Conservation (phyloP, 2,329 filamentous ascomycete genomes). For the Claviceps purpurea region DNA sequence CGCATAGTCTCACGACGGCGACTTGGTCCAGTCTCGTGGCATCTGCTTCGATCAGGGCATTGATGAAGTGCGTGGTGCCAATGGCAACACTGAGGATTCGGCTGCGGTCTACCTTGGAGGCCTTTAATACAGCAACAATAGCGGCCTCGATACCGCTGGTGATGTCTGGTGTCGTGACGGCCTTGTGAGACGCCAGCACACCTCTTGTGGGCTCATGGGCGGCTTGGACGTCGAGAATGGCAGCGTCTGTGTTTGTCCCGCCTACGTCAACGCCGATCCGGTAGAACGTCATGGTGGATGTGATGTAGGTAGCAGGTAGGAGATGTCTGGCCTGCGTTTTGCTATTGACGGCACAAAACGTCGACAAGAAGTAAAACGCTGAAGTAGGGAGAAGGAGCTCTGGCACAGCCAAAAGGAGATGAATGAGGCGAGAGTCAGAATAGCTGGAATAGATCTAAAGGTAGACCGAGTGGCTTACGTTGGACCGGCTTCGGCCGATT, state of each 20-base stretch:
- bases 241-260: conserved; percentile 30
- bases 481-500: too few relatives aligned
- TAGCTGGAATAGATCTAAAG: too few relatives aligned
- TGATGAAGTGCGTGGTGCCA: conserved; percentile 37
- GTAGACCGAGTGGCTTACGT: too few relatives aligned
- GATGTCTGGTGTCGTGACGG: conserved; percentile 35
- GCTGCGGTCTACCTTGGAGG: conserved; percentile 22
- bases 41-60: conserved; percentile 34
- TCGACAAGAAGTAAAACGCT: too few relatives aligned
- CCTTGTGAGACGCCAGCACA: conserved; percentile 33
- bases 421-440: too few relatives aligned
- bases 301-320: background rate
- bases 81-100: conserved; percentile 34
- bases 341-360: too few relatives aligned
- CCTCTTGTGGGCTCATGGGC: conserved; percentile 21
- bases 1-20: conserved; percentile 32
- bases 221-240: conserved; percentile 28
- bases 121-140: conserved; percentile 28
- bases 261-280: conserved; percentile 31
- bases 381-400: too few relatives aligned
- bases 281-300: conserved; percentile 22
- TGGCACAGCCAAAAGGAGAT: too few relatives aligned
- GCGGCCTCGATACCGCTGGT: conserved; percentile 33
- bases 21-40: conserved; percentile 27
- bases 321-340: background rate